These are phyloP conservation scores for Allium sativum DNA, from an alignment of 106 monocot species.

Conservation along the genomic window DNA sequence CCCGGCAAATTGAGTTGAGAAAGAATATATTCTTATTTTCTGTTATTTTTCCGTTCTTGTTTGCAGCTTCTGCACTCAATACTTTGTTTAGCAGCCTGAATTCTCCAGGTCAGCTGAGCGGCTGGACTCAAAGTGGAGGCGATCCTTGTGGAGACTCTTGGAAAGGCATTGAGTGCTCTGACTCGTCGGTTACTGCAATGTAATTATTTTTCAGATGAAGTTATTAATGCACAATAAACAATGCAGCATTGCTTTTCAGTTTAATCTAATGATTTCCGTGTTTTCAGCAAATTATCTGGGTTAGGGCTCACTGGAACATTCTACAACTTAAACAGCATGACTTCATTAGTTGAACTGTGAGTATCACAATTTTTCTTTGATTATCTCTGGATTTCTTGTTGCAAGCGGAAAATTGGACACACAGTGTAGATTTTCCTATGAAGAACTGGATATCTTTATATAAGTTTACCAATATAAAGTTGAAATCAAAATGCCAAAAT, in stretches of 20 bases:
- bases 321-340: conserved; percentile 38
- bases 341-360: conserved; percentile 50
- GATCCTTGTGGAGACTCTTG: conserved; percentile 65
- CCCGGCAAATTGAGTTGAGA: neutral
- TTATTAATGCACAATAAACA: too few species aligned
- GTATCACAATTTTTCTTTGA: conserved; percentile 1
- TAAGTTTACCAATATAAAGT: too few species aligned
- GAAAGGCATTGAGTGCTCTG: conserved; percentile 55
- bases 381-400: neutral
- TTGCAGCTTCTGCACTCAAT: conserved; percentile 53
- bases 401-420: neutral
- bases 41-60: neutral
- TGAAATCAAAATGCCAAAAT: too few species aligned
- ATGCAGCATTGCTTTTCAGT: neutral
- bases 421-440: too few species aligned
- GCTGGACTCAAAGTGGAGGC: conserved; percentile 44
- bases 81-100: conserved; percentile 39
- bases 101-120: conserved; percentile 43
- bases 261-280: neutral
- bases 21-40: neutral
- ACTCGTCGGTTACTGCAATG: conserved; percentile 49
- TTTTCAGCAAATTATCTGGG: conserved; percentile 42
- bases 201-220: neutral
- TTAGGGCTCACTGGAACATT: conserved; percentile 44
- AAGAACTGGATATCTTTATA: too few species aligned